Evolutionary conservation across 768 basidiomycete species (phyloP), one percentile per base, ranked within the genome.

Genomic region (Leccinum sublutescens): DNA sequence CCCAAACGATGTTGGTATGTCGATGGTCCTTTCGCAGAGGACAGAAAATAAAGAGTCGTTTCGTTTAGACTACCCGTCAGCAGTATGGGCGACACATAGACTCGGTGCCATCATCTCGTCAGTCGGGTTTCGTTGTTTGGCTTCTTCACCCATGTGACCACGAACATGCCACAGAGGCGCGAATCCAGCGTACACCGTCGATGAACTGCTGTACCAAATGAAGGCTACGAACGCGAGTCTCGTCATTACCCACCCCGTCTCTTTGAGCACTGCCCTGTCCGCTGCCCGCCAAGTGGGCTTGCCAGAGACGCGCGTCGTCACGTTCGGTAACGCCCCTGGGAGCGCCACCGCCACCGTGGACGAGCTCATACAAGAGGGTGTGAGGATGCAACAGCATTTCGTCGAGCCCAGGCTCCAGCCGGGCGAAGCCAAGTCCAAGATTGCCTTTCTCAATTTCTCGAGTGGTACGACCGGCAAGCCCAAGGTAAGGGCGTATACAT

Each of bases 401-500:
- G 66, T 69, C 27, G 82, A 87, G 55, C 72, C 75, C 19, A 74
- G 66, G 31, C 75, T 89, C 45, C 63, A 66, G 25, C 77, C 78
- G 12, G 88, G 86, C 10, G 88, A 88, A 70, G 84, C 78, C 25
- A 85, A 79, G 66, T 81, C 76, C 12, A 80, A 83, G 48, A 59
- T 90, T 14, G 88, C 89, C 5, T 85, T 89, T 64, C 74, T 90
- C 55, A 82, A 80, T 54, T 88, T 91, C 63, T 90, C 88, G 1
- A 89, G 88, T 61, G 88, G 88, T 8, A 91, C 88, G 23, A 91
- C 89, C 15, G 88, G 88, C 69, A 75, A 71, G 66, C 77, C 71
- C 33, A 70, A 72, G 59, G 71, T 70, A 14, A 52, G 62, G 3
- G 15, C 3, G 7, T 17, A 10, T 12, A 10, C 17, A 11, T 14